Conservation (phyloP, 176 grass and related monocot genomes). For the Cenchrus americanus region DNA sequence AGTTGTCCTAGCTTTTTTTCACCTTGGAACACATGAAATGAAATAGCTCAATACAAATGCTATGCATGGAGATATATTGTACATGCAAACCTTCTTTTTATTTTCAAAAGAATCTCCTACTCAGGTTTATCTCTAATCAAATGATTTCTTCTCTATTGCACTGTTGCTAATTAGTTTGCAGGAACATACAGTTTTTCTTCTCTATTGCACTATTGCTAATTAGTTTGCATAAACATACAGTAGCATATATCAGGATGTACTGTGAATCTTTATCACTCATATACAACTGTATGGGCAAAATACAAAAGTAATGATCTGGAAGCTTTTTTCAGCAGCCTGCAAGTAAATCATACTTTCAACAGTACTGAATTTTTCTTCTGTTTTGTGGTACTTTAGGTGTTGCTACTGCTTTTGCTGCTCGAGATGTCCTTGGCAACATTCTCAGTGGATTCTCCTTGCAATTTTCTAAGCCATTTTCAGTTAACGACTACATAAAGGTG, state of each 20-base stretch:
- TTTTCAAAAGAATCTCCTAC: slow-evolving; percentile 12
- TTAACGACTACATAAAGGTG: slow-evolving; percentile 89
- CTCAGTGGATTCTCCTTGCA: slow-evolving; percentile 92
- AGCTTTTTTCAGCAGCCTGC: slow-evolving; percentile 23
- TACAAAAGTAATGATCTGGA: neutral
- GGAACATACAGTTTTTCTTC: neutral
- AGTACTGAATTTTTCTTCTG: slow-evolving; percentile 19
- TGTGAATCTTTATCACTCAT: slow-evolving; percentile 3
- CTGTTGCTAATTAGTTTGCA: neutral
- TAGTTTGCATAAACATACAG: neutral
- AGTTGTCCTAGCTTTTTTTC: slow-evolving; percentile 3
- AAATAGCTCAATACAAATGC: neutral
- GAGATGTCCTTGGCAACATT: slow-evolving; percentile 97
- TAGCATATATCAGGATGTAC: slow-evolving; percentile 16
- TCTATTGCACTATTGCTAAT: neutral
- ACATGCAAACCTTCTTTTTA: neutral
- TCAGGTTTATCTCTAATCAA: neutral
- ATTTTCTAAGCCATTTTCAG: slow-evolving; percentile 82
- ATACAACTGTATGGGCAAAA: neutral
- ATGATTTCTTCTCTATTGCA: neutral
- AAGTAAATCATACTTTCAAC: slow-evolving; percentile 23
- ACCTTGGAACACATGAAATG: neutral
- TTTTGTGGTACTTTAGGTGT: slow-evolving; percentile 61
- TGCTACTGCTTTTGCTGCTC: slow-evolving; percentile 98
- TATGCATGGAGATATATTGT: neutral